A percentile compares a stretch with the other conserved stretches of the same genome.
phyloP scores from a whole-genome alignment of 768 basidiomycete genomes.

The Chalciporus pseudorubinellus region DNA sequence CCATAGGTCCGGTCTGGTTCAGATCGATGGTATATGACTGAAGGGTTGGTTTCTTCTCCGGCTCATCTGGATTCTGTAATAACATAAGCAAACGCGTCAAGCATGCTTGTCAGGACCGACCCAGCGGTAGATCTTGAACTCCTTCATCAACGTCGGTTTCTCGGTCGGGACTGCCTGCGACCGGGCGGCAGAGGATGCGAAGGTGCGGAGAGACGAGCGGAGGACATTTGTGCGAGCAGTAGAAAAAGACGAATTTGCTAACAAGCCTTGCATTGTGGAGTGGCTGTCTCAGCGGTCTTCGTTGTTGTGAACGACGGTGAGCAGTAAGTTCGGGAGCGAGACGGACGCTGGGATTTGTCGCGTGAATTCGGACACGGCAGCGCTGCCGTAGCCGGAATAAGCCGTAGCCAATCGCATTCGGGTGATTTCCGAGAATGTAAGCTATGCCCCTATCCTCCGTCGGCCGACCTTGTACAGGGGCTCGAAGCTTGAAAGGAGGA shows the following conservation, averaged over 20 bases:
- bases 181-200: constrained; percentile 28
- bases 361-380: constrained; percentile 14
- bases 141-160: constrained; percentile 77
- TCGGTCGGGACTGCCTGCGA: constrained; percentile 48
- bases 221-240: constrained; percentile 5
- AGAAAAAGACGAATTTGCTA: constrained; percentile 3
- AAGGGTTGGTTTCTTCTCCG: constrained; percentile 83
- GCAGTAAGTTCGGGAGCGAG: background rate
- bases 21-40: constrained; percentile 92
- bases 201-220: constrained; percentile 27
- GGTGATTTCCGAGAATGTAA: background rate
- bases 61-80: constrained; percentile 87
- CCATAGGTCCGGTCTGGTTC: constrained; percentile 95
- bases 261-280: constrained; percentile 15
- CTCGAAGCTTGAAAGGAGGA: too few relatives aligned
- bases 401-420: constrained; percentile 24
- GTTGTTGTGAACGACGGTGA: background rate
- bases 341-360: too few relatives aligned
- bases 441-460: too few relatives aligned
- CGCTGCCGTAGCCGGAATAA: constrained; percentile 10
- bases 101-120: constrained; percentile 34
- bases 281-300: background rate
- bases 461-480: too few relatives aligned
- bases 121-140: constrained; percentile 99
- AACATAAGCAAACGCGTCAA: too few relatives aligned